Base-by-base conservation (phyloP, 2,329 filamentous ascomycete species). In the Aaosphaeria arxii region DNA sequence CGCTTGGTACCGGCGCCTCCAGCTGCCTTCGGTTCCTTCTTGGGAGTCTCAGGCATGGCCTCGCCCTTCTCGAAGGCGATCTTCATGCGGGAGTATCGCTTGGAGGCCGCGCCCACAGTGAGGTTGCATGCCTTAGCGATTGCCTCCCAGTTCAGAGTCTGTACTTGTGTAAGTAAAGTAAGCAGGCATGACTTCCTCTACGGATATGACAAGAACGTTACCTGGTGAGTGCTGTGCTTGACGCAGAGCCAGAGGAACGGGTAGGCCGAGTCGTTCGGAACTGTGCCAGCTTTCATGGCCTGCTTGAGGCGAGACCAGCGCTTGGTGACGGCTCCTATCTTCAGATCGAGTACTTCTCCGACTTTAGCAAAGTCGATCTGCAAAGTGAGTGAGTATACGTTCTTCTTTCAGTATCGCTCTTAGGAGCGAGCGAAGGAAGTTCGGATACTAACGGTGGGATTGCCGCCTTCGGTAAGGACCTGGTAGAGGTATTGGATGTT, bases 281-380 rank as follows among this genome's bases (percentile, higher is more conserved):
- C 33, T 30, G 62, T 61, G 9, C 53, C 56, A 6, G 53, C 52
- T 1, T 59, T 54, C 42, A 69, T 57, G 2, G 56, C 49, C 13
- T 54, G 39, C 53, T 59, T 63, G n/a, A 70, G 58, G 11, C 67
- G 63, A 6, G 60, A 64, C 65, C 64, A 69, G 24, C 67, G 65
- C 55, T 67, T 69, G 1, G 47, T 45, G 2, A 49, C 53, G 0
- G 66, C 64, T 11, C 52, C 53, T 7, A 53, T 54, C n/a, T 57
- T 63, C 17, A 70, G 55, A 5, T 55, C 35, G 3, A 71, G 54
- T 1, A 49, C 59, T 3, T 45, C 42, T 40, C 51, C 53, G 13
- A 71, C 54, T 1, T 62, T 51, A 1, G 49, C 42, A 56, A 58
- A 67, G 48, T 70, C 56, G n/a, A 70, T 59, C 68, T 70, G 13